Evolutionary conservation across 805 yeast species (phyloP).

Genomic region (Starmerella apis): DNA sequence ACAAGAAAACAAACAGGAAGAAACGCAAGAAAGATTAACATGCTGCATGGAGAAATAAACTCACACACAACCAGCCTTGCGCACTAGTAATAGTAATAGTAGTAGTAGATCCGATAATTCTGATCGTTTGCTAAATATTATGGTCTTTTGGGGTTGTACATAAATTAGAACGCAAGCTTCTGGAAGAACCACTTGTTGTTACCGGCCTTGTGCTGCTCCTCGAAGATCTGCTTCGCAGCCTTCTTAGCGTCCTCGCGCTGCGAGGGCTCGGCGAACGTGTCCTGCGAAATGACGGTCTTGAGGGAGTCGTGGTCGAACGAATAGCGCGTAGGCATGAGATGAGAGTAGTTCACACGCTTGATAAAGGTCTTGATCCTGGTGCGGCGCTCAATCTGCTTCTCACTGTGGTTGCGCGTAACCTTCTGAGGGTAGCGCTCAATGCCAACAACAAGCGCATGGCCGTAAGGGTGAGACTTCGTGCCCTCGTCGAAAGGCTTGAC

Average conservation of each 20-base stretch:
- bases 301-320: constrained; percentile 91
- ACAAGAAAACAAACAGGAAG: too few species aligned
- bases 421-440: constrained; percentile 96
- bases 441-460: constrained; percentile 99
- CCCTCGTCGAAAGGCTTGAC: constrained; percentile 98
- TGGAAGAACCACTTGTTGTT: constrained; percentile 99
- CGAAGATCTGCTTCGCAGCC: constrained; percentile 97
- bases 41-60: too few species aligned
- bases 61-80: not conserved
- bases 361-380: constrained; percentile 98
- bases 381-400: constrained; percentile 94
- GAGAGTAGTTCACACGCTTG: constrained; percentile 99
- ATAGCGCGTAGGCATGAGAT: constrained; percentile 99
- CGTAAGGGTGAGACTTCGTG: constrained; percentile 96
- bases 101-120: not conserved
- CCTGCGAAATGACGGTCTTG: constrained; percentile 84
- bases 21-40: too few species aligned
- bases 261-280: constrained; percentile 92
- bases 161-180: constrained; percentile 73
- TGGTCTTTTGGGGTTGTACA: constrained; percentile 13
- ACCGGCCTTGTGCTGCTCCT: constrained; percentile 97
- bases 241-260: constrained; percentile 99
- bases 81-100: too few species aligned
- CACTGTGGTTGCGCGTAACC: constrained; percentile 90
- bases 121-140: constrained; percentile 3